Evolutionary conservation across 140 eudicot genomes (phyloP), one percentile per base, ranked within the genome.

Genomic region (Erigeron philadelphicus): DNA sequence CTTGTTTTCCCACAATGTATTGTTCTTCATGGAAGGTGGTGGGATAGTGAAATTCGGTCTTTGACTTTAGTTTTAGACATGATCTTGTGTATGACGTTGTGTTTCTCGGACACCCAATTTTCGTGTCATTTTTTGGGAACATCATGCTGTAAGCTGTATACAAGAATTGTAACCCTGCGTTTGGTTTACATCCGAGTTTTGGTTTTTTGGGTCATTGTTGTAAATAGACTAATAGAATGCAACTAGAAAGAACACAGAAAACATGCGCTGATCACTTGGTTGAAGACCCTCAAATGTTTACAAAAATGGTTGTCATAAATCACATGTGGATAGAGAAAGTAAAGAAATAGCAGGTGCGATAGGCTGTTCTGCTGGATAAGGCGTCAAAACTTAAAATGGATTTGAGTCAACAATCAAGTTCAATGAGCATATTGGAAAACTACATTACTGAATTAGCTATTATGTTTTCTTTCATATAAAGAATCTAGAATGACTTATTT

Each of bases 61-160:
- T 77, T 72, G 72, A 64, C 68, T 64, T 41, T 38, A 64, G 77
- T 73, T 46, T 46, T 71, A 64, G 73, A 77, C 65, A 19, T 56
- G 64, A 21, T 40, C 48, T 75, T 38, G 21, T 75, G 70, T 53
- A 73, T 60, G 47, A 19, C 21, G 55, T 25, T 62, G 49, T 60
- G 44, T 43, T 58, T 12, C 50, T 60, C 7, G n/a, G 63, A 25
- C 57, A 45, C 50, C 78, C 72, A 74, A 16, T 74, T 55, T 74
- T 66, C 48, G 31, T 19, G 41, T 76, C 41, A 43, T 50, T 69
- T 76, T 76, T 75, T 64, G 73, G 68, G 18, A 65, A 46, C 8
- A 56, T 46, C 63, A 48, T 77, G 11, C 64, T 72, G 38, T 71
- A 48, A 70, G 11, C 64, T 72, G 38, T 71, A 11, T 8, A 74